Evolutionary conservation across 2,329 filamentous ascomycete species (phyloP), one percentile per base, ranked within the genome.

Genomic region (Pseudogymnoascus sp.): DNA sequence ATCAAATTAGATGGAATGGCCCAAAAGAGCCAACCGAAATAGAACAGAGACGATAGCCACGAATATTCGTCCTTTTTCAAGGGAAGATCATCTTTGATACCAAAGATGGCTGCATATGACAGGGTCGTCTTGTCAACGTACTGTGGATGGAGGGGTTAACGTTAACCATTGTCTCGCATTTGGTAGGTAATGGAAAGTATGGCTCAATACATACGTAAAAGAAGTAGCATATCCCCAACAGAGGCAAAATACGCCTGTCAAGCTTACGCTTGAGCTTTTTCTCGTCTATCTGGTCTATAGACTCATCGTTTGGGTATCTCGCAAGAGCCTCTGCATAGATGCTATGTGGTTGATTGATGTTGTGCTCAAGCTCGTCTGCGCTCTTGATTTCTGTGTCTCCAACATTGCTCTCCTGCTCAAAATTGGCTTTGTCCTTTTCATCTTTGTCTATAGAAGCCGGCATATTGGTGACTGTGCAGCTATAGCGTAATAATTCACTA

Each of bases 81-180:
- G 6, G n/a, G 8, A 30, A 85, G 73, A 62, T 86, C 82, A 16
- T 83, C 76, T n/a, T 74, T 71, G 58, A 86, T 83, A 0, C 82
- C 83, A 65, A 85, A 85, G 38, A 86, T 81, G 9, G 82, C 82
- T 0, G 83, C 82, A 65, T 84, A 85, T 14, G 76, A 79, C 3
- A 82, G 69, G 0, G 78, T 82, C 0, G 79, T 82, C 72, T 82
- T 72, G 58, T 73, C 71, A 33, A 81, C 80, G 62, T 80, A 81
- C 63, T 78, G 78, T 36, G 50, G 16, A 8, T 28, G 8, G 57
- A 1, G n/a, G 22, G n/a, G 6, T 35, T n/a, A 18, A 30, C 18
- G 30, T 36, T 58, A 38, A 9, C 36, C 16, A 58, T 5, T 20
- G 16, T 20, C 36, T 58, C 35, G 35, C 20, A 8, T 37, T 18